A percentile compares a stretch with the other conserved stretches of the same genome.
Conservation (phyloP, 192 early-diverging fungal species). For the Gryganskiella cystojenkinii region DNA sequence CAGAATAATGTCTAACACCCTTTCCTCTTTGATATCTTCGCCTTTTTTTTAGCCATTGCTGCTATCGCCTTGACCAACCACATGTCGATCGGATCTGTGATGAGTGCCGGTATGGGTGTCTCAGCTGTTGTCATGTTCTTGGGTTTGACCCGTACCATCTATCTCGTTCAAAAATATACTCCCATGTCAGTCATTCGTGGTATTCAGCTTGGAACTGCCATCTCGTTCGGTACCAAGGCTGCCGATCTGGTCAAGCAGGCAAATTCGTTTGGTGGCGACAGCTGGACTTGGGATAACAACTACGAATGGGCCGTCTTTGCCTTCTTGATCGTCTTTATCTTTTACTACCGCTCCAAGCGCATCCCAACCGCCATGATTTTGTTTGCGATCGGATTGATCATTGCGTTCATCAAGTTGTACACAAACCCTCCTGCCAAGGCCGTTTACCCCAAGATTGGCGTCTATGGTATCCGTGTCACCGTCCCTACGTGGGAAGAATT, state of each 20-base stretch:
- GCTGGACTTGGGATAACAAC: slow-evolving; percentile 76
- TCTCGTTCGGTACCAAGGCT: slow-evolving; percentile 77
- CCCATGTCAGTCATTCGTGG: slow-evolving; percentile 81
- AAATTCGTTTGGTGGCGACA: slow-evolving; percentile 65
- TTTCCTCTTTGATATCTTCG: not conserved
- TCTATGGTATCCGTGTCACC: slow-evolving; percentile 65
- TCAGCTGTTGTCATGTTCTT: slow-evolving; percentile 71
- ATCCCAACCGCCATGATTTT: slow-evolving; percentile 78
- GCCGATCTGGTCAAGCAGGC: slow-evolving; percentile 64
- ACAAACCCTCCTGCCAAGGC: slow-evolving; percentile 48
- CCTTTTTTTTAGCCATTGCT: slow-evolving; percentile 69
- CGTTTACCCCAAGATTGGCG: slow-evolving; percentile 58
- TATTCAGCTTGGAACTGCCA: slow-evolving; percentile 81
- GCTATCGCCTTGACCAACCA: slow-evolving; percentile 81
- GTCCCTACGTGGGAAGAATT: slow-evolving; percentile 76
- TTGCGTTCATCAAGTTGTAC: slow-evolving; percentile 70
- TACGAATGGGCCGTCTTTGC: slow-evolving; percentile 75
- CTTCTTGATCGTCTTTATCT: slow-evolving; percentile 74
- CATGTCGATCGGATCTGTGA: slow-evolving; percentile 75
- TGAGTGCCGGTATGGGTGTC: slow-evolving; percentile 77
- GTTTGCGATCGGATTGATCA: slow-evolving; percentile 74
- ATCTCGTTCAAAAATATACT: slow-evolving; percentile 72
- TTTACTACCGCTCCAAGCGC: slow-evolving; percentile 69
- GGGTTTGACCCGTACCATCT: slow-evolving; percentile 76
- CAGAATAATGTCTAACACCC: too few relatives aligned